Evolutionary conservation across 306 rosid species (phyloP).

Genomic region (Dalbergia cochinchinensis): DNA sequence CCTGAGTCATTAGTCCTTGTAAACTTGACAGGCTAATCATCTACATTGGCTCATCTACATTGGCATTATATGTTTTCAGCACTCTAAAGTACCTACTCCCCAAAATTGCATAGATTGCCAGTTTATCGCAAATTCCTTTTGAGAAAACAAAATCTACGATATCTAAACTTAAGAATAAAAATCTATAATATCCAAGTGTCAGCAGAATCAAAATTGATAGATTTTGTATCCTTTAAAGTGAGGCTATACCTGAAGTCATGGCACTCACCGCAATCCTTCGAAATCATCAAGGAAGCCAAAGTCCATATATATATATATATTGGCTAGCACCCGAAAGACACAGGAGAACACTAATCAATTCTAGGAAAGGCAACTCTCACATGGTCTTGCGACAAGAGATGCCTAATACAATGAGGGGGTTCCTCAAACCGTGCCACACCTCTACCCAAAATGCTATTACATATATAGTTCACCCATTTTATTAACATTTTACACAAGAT

Average conservation of each 20-base stretch:
- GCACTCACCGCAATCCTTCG: too few species aligned
- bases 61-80: neutral
- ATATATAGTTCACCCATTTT: constrained; percentile 4
- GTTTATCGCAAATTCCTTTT: neutral
- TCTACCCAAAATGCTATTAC: neutral
- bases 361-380: too few species aligned
- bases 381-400: too few species aligned
- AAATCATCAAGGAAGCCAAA: neutral
- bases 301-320: neutral
- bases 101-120: neutral
- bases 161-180: neutral
- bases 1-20: neutral
- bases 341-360: too few species aligned
- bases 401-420: too few species aligned
- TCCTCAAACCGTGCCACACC: too few species aligned
- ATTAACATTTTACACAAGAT: neutral
- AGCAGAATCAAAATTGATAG: constrained; percentile 19
- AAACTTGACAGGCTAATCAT: constrained; percentile 16
- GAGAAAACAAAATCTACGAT: neutral
- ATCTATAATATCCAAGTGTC: constrained; percentile 3
- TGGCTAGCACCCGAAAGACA: too few species aligned
- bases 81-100: neutral
- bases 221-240: too few species aligned
- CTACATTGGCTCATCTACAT: neutral
- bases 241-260: neutral